Evolutionary conservation across 306 rosid species (phyloP).

Genomic region (Trifolium fragiferum): DNA sequence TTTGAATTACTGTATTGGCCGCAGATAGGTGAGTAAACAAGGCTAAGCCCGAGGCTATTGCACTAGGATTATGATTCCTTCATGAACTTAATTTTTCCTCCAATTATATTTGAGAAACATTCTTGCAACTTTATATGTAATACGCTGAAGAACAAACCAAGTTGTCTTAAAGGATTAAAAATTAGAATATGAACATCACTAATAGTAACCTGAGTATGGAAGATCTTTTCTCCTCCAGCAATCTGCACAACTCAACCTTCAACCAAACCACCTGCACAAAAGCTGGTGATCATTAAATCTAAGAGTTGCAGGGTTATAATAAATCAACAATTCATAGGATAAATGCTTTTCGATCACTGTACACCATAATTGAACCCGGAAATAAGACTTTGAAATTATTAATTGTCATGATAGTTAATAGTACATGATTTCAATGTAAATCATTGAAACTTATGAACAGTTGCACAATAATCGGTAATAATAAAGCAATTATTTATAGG

Average conservation of each 20-base stretch:
- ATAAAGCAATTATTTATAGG: conserved; percentile 30
- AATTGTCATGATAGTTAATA: conserved; percentile 34
- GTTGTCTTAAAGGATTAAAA: conserved; percentile 28
- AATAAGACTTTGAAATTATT: conserved; percentile 20
- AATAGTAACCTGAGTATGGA: conserved; percentile 74
- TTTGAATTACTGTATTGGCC: conserved; percentile 22
- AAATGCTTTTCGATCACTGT: conserved; percentile 33
- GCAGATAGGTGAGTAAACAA: conserved; percentile 33
- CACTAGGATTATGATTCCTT: conserved; percentile 23
- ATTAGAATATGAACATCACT: conserved; percentile 26
- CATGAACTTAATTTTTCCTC: conserved; percentile 24
- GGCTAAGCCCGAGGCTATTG: conserved; percentile 22
- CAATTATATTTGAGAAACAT: conserved; percentile 29
- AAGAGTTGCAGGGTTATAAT: conserved; percentile 38
- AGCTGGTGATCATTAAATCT: conserved; percentile 54
- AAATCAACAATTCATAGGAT: conserved; percentile 28
- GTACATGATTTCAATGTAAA: conserved; percentile 34
- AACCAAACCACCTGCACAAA: conserved; percentile 84
- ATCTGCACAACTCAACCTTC: conserved; percentile 90
- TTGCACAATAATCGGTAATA: conserved; percentile 35
- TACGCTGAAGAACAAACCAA: conserved; percentile 28
- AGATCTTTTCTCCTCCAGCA: conserved; percentile 95
- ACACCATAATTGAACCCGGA: conserved; percentile 34
- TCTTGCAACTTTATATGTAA: conserved; percentile 26
- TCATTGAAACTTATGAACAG: conserved; percentile 45